phyloP scores from a whole-genome alignment of 2,329 filamentous ascomycete genomes.

The Juglanconis oblonga region DNA sequence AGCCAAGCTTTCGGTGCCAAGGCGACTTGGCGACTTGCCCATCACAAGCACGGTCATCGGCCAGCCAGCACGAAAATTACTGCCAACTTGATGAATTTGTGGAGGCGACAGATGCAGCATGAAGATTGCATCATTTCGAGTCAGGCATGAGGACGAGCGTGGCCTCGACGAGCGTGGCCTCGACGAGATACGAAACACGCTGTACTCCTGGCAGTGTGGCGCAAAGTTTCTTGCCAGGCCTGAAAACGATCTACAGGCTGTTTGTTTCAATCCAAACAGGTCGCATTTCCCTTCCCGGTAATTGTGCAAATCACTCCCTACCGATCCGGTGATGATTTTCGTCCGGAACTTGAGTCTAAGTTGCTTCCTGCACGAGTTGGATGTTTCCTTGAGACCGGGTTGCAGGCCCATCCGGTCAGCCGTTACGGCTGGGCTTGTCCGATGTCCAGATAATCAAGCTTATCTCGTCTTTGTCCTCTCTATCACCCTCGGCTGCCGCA shows the following conservation, averaged over 20 bases:
- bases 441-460: neutral
- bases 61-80: neutral
- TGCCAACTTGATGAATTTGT: neutral
- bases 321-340: neutral
- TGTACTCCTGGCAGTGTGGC: neutral
- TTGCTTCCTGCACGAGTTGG: slow-evolving; percentile 1
- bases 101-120: no score
- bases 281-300: neutral
- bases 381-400: slow-evolving; percentile 4
- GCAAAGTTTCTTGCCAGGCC: neutral
- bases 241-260: neutral
- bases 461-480: neutral
- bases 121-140: no score
- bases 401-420: slow-evolving; percentile 1
- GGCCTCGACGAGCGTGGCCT: neutral
- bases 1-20: slow-evolving; percentile 7
- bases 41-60: neutral
- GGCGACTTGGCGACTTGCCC: neutral
- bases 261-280: neutral
- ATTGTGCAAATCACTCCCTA: neutral
- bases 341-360: neutral
- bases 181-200: slow-evolving; percentile 6
- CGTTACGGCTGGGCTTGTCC: neutral
- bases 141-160: neutral
- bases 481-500: neutral